Percentiles rank a stretch among this genome's conserved stretches.
These are phyloP conservation scores for Macrophomina phaseolina DNA, from an alignment of 2,329 filamentous ascomycete species.

Conservation along the genomic window DNA sequence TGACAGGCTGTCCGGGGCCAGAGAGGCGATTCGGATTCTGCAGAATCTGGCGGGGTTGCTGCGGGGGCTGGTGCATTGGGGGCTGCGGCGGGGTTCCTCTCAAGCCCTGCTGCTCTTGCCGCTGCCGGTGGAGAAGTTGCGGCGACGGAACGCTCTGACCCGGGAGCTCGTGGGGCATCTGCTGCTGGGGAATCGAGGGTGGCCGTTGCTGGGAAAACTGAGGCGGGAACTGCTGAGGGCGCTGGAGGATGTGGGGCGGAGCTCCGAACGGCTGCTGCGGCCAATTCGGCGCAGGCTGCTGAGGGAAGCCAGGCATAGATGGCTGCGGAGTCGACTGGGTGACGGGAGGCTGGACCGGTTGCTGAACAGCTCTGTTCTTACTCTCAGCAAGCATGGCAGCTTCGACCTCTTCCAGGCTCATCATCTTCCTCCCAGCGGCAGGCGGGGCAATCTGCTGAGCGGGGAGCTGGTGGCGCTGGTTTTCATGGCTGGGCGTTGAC, in stretches of 20 bases:
- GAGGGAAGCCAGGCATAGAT: slow-evolving; percentile 29
- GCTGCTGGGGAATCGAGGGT: slow-evolving; percentile 48
- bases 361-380: slow-evolving; percentile 54
- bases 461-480: slow-evolving; percentile 32
- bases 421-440: slow-evolving; percentile 69
- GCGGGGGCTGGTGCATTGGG: slow-evolving; percentile 48
- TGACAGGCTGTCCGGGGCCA: slow-evolving; percentile 49
- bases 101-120: slow-evolving; percentile 38
- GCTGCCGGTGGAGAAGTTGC: slow-evolving; percentile 43
- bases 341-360: slow-evolving; percentile 38
- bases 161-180: slow-evolving; percentile 51
- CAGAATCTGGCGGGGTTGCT: slow-evolving; percentile 72
- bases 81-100: slow-evolving; percentile 34
- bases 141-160: slow-evolving; percentile 43
- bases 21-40: slow-evolving; percentile 75
- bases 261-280: slow-evolving; percentile 38
- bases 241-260: slow-evolving; percentile 55
- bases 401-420: slow-evolving; percentile 97
- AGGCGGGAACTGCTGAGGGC: slow-evolving; percentile 50
- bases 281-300: slow-evolving; percentile 30
- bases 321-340: slow-evolving; percentile 28
- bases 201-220: slow-evolving; percentile 41
- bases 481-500: slow-evolving; percentile 44
- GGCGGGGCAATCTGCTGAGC: slow-evolving; percentile 37
- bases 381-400: slow-evolving; percentile 82